A percentile compares a stretch with the other conserved stretches of the same genome.
These are phyloP conservation scores for Cocos nucifera DNA, from an alignment of 176 grass and related monocot genomes.

Conservation along the genomic window DNA sequence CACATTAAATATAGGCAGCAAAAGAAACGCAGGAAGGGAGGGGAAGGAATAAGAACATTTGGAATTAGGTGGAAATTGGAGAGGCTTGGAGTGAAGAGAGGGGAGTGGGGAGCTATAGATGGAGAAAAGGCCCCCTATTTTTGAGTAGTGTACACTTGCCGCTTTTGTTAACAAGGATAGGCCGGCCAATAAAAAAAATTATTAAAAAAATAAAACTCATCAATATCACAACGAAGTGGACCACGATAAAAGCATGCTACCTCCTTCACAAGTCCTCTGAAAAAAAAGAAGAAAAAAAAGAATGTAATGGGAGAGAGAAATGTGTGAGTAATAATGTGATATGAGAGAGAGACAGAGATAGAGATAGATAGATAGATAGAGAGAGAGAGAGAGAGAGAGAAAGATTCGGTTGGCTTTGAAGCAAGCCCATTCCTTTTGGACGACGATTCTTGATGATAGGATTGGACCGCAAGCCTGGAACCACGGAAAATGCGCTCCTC, in stretches of 20 bases:
- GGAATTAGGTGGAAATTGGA: constrained; percentile 13
- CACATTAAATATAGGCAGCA: neutral
- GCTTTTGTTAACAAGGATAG: too few relatives aligned
- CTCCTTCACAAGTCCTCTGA: too few relatives aligned
- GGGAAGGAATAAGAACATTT: neutral
- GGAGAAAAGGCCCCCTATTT: too few relatives aligned
- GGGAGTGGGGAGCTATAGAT: neutral
- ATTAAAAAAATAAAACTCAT: too few relatives aligned
- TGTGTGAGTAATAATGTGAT: neutral
- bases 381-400: neutral
- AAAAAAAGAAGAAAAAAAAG: neutral
- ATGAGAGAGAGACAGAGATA: neutral
- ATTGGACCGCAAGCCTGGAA: constrained; percentile 8
- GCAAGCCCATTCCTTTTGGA: neutral
- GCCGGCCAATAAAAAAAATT: too few relatives aligned
- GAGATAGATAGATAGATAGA: neutral
- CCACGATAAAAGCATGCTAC: too few relatives aligned
- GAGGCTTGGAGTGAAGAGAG: constrained; percentile 17
- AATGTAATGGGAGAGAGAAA: neutral
- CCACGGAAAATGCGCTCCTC: constrained; percentile 15
- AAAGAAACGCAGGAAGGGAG: constrained; percentile 3
- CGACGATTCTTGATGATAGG: constrained; percentile 1
- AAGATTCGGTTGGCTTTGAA: constrained; percentile 14
- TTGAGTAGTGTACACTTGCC: too few relatives aligned
- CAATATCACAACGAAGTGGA: too few relatives aligned